Percentiles rank a stretch among this genome's conserved stretches.
These are phyloP conservation scores for Boeremia lycopersici DNA, from an alignment of 2,329 filamentous ascomycete species.

Conservation along the genomic window DNA sequence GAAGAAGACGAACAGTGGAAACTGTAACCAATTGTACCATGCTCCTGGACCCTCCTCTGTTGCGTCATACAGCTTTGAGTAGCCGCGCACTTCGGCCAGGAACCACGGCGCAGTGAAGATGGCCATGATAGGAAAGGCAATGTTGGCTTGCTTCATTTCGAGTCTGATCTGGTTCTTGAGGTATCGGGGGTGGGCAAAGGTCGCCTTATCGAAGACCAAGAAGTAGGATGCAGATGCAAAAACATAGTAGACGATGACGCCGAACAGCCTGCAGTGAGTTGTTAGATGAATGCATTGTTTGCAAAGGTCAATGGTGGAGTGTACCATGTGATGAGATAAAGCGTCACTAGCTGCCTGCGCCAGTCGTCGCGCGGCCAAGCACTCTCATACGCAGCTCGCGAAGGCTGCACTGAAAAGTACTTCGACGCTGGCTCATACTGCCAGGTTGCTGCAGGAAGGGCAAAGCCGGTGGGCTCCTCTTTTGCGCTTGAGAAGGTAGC, in stretches of 20 bases:
- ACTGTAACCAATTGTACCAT: slow-evolving; percentile 82
- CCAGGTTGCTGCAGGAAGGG: slow-evolving; percentile 53
- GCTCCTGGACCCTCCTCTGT: slow-evolving; percentile 73
- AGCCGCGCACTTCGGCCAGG: slow-evolving; percentile 80
- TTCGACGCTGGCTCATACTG: slow-evolving; percentile 74
- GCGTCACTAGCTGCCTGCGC: slow-evolving; percentile 72
- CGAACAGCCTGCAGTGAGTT: slow-evolving; percentile 74
- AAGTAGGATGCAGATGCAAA: slow-evolving; percentile 83
- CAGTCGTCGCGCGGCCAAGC: slow-evolving; percentile 77
- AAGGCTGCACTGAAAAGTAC: slow-evolving; percentile 72
- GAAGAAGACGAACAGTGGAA: slow-evolving; percentile 85
- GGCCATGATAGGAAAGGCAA: slow-evolving; percentile 81
- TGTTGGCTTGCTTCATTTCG: slow-evolving; percentile 82
- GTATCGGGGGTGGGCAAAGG: slow-evolving; percentile 88
- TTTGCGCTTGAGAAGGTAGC: slow-evolving; percentile 60
- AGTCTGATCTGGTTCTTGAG: slow-evolving; percentile 89
- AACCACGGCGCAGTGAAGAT: slow-evolving; percentile 82
- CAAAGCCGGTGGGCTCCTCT: slow-evolving; percentile 45
- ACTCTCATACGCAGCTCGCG: slow-evolving; percentile 79
- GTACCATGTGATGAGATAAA: slow-evolving; percentile 88
- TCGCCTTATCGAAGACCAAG: slow-evolving; percentile 90
- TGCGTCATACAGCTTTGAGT: slow-evolving; percentile 86
- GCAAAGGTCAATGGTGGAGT: background rate
- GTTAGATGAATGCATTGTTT: slow-evolving; percentile 13
- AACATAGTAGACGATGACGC: slow-evolving; percentile 80